Percentiles rank a stretch among this genome's conserved stretches.
Conservation (phyloP, 257 asterid species). For the Solanum bulbocastanum region DNA sequence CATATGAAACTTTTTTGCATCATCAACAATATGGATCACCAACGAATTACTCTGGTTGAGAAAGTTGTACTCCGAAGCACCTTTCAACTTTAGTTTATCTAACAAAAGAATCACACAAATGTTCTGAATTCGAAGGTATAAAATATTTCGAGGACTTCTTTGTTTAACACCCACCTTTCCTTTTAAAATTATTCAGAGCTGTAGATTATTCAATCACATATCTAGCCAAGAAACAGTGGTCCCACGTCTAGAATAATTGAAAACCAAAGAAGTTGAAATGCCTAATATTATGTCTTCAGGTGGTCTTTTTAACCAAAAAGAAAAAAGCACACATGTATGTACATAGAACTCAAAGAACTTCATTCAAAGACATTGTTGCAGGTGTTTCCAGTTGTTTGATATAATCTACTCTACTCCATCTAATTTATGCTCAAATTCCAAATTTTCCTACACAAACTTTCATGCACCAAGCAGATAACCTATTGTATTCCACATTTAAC, state of each 20-base stretch:
- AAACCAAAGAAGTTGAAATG: neutral
- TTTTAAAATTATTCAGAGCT: neutral
- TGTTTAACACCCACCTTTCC: neutral
- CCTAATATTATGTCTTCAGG: neutral
- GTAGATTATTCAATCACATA: neutral
- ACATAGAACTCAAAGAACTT: neutral
- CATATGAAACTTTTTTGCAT: slow-evolving; percentile 48
- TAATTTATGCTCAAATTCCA: neutral
- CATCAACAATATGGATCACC: slow-evolving; percentile 52
- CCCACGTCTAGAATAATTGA: neutral
- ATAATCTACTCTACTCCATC: neutral
- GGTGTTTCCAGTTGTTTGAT: neutral
- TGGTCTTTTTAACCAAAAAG: neutral
- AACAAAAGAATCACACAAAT: slow-evolving; percentile 3
- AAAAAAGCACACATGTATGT: neutral
- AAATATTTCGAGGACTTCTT: neutral
- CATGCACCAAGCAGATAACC: neutral
- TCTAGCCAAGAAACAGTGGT: neutral
- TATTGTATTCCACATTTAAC: neutral
- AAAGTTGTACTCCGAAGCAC: slow-evolving; percentile 55
- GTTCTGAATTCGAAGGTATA: neutral
- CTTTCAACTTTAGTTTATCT: slow-evolving; percentile 63
- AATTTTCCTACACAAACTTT: neutral
- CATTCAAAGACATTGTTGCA: neutral
- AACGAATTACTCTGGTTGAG: slow-evolving; percentile 68